Evolutionary conservation across 108 stramenopile genomes (phyloP).

Genomic region (Heterococcus sp.): DNA sequence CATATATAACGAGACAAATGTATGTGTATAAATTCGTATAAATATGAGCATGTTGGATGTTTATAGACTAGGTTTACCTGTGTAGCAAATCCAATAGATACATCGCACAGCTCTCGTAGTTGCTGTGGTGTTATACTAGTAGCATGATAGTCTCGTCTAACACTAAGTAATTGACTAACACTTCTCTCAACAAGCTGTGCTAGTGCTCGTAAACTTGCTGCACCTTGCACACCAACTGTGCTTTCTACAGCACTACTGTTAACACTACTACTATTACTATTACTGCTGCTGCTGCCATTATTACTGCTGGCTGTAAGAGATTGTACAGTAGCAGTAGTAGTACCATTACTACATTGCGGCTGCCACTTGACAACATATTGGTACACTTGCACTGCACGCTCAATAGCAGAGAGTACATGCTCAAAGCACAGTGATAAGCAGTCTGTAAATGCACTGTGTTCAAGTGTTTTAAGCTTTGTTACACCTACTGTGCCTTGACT

Average conservation of each 20-base stretch:
- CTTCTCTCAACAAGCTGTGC: neutral
- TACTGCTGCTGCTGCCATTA: neutral
- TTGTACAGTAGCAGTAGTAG: neutral
- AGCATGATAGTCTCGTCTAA: neutral
- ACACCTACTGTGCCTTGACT: neutral
- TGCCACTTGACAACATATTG: neutral
- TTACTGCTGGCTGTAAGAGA: neutral
- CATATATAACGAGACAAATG: neutral
- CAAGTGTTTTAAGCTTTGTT: slow-evolving; percentile 17
- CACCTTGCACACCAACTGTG: too few relatives aligned
- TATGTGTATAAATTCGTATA: neutral
- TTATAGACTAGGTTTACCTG: neutral
- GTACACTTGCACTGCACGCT: neutral
- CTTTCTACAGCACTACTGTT: too few relatives aligned
- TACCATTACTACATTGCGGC: neutral
- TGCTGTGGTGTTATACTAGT: neutral
- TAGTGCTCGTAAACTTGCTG: neutral
- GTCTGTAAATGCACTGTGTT: slow-evolving; percentile 9
- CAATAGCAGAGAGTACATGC: slow-evolving; percentile 1
- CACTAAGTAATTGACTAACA: neutral
- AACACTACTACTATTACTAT: too few relatives aligned
- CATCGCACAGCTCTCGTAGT: neutral
- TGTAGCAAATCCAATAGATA: neutral
- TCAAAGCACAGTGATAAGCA: slow-evolving; percentile 45
- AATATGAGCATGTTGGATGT: neutral